Evolutionary conservation across 495 filamentous ascomycete species (phyloP), one percentile per base, ranked within the genome.

Genomic region (Hamigera avellanea): DNA sequence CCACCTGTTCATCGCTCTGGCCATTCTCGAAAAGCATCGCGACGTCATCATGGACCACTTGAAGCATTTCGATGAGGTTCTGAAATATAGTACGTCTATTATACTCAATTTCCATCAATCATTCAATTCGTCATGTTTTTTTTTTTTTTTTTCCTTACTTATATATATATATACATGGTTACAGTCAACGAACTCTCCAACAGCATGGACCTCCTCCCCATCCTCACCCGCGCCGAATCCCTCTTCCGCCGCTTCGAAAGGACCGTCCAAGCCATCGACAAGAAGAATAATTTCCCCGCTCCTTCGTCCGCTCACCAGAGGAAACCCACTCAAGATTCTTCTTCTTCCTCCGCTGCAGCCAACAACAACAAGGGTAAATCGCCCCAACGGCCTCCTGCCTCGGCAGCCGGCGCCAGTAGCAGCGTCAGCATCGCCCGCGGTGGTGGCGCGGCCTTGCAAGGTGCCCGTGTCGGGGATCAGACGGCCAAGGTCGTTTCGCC

Each of bases 11-110:
- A 73, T 98, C 36, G 91, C 91, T 0, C 59, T 98, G 12, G 89
- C 89, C 0, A 91, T 98, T 27, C 55, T 98, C n/a, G 93, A 98
- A 64, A 91, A 86, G 54, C 93, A 98, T 55, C 66, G 91, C 16
- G 76, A 81, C 44, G 83, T 96, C 3, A 95, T 98, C 33, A 95
- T 98, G 81, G 75, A 79, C 23, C 91, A 96, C 66, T 61, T 96
- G 32, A 80, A 84, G 57, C 80, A 86, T 46, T 98, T 98, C 62
- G 91, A 98, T 47, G 93, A 96, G 54, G 87, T 98, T 18, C 59
- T 98, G 15, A 98, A 98, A 68, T 96, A 96, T 50, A 71, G 85
- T 89, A 72, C 35, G 80, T 65, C 18, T 23, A 14, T 23, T 4
- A 23, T 4, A 23, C 9, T 9, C 21, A 23, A 4, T 23, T 23